Conservation (phyloP, 805 yeast genomes). For the Candida ulmi region DNA sequence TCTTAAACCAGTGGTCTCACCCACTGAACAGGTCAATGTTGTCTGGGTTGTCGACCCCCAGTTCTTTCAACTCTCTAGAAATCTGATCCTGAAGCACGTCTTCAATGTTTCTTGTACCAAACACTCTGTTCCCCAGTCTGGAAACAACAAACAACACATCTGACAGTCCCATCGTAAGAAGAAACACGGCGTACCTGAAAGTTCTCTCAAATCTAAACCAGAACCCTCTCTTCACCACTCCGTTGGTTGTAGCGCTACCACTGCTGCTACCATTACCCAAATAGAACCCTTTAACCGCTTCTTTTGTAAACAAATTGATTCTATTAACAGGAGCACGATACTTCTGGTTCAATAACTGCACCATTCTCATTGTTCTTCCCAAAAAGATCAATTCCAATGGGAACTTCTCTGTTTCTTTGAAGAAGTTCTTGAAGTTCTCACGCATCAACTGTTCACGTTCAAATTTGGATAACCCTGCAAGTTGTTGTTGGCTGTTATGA, state of each 20-base stretch:
- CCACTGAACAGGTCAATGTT: slow-evolving; percentile 17
- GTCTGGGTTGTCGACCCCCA: slow-evolving; percentile 22
- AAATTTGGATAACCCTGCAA: slow-evolving; percentile 29
- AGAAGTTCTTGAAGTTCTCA: slow-evolving; percentile 47
- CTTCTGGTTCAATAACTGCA: slow-evolving; percentile 60
- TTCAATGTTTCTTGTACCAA: slow-evolving; percentile 20
- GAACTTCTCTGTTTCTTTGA: slow-evolving; percentile 57
- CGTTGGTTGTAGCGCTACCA: too few species aligned
- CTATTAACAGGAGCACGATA: slow-evolving; percentile 75
- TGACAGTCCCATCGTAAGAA: slow-evolving; percentile 14
- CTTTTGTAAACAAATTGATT: slow-evolving; percentile 53
- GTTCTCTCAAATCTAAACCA: slow-evolving; percentile 5
- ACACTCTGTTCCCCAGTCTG: slow-evolving; percentile 11
- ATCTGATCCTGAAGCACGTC: slow-evolving; percentile 20
- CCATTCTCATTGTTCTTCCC: slow-evolving; percentile 67
- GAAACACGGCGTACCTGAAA: slow-evolving; percentile 18
- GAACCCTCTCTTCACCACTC: not conserved
- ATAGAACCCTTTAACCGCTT: slow-evolving; percentile 36
- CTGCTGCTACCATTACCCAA: slow-evolving; percentile 11
- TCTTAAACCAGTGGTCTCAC: not conserved
- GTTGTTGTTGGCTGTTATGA: slow-evolving; percentile 22
- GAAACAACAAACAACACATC: slow-evolving; percentile 17
- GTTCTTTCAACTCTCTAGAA: slow-evolving; percentile 18
- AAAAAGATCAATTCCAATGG: slow-evolving; percentile 64
- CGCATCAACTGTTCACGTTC: slow-evolving; percentile 37